Base-by-base conservation (phyloP, 192 early-diverging fungal genomes). In the Entomortierella lignicola region DNA sequence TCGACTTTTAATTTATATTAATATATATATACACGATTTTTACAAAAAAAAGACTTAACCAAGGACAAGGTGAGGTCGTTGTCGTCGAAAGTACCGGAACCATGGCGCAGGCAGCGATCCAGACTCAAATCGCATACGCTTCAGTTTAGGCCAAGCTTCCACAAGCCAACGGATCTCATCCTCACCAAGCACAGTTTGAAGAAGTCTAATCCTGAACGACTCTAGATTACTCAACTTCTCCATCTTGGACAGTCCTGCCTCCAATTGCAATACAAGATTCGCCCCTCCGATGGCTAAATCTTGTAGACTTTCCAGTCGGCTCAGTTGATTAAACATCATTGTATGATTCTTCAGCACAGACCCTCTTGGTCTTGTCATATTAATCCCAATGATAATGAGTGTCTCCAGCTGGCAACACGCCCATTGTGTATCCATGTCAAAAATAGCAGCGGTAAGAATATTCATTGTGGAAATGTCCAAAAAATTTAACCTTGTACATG, bases 91-190 rank as follows among this genome's bases (percentile, higher is more conserved):
- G 43, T 79, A 79, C 34, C 75, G 75, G 27, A 44, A 43, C 75
- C 75, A 79, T 29, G 75, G 75, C 17, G 26, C 18, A 32, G 75
- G 68, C 3, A 79, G 39, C 15, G 67, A 43, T 8, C 39, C 67
- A 15, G 26, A 13, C 55, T 70, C 62, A 42, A 79, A 65, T 34
- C 63, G 56, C 10, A 62, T 55, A n/a, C 75, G 61, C 51, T 70
- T 79, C 27, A 79, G 57, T 50, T 60, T 79, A 5, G 75, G 75
- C 75, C 75, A 79, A 8, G 67, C 66, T 50, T 69, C 67, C 0
- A 70, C 52, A 7, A 79, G 34, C 75, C 75, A 79, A 8, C 75
- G 75, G 50, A 79, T 79, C 68, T 79, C 75, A 21, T 79, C 75
- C 31, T 79, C 75, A 2, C 59, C 61, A 10, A 79, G 51, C 17